Percentiles rank a stretch among this genome's conserved stretches.
phyloP scores from a whole-genome alignment of 2,329 filamentous ascomycete genomes.

The Cordyceps tenuipes region DNA sequence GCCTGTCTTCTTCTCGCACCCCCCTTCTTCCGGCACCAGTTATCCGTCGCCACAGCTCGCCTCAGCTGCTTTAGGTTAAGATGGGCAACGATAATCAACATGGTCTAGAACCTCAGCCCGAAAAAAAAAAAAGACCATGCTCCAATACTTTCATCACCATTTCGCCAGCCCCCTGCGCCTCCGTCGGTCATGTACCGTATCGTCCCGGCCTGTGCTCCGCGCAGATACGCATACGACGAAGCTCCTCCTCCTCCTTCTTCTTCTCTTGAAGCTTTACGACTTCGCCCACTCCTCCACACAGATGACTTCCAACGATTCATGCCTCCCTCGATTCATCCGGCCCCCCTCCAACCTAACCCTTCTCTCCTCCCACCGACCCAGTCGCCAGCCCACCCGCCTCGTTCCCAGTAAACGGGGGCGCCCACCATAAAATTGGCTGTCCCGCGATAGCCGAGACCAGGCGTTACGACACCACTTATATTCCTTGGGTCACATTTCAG shows the following conservation, averaged over 20 bases:
- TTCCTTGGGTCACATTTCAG: conserved; percentile 2
- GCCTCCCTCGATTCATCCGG: background rate
- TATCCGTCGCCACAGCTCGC: background rate
- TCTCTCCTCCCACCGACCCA: background rate
- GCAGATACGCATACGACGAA: background rate
- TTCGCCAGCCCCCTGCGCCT: conserved; percentile 2
- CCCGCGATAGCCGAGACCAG: conserved; percentile 11
- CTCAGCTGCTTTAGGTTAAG: conserved; percentile 9
- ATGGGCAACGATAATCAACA: conserved; percentile 9
- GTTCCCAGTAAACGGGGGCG: background rate
- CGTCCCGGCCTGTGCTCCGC: background rate
- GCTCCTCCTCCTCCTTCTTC: background rate
- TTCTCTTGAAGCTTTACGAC: too few relatives aligned
- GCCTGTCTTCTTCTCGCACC: background rate
- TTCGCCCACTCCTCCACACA: background rate
- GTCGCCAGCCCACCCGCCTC: background rate
- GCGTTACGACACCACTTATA: background rate
- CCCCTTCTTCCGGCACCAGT: background rate
- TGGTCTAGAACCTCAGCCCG: conserved; percentile 13
- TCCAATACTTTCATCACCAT: background rate
- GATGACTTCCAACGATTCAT: background rate
- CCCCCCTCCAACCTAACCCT: background rate
- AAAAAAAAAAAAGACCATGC: background rate
- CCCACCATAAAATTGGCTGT: background rate
- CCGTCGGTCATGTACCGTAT: conserved; percentile 10